phyloP scores from a whole-genome alignment of 2,329 filamentous ascomycete species.

The Penicillium sp. region DNA sequence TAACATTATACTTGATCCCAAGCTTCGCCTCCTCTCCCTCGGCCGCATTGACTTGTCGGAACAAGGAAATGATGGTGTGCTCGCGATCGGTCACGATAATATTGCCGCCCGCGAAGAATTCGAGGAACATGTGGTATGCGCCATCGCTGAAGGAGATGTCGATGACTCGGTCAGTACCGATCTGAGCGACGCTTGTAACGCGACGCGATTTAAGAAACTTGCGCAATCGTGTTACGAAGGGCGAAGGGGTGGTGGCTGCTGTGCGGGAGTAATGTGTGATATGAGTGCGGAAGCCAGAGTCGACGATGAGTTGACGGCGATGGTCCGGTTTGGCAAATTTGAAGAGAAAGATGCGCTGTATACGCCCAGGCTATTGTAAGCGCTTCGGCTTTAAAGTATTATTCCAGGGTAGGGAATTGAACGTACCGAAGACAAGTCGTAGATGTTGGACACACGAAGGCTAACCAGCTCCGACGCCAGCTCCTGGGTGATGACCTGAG shows the following conservation, averaged over 20 bases:
- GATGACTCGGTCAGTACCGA: slow-evolving; percentile 91
- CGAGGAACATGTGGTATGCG: slow-evolving; percentile 79
- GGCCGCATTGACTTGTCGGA: slow-evolving; percentile 80
- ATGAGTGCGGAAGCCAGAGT: slow-evolving; percentile 94
- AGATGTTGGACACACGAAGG: slow-evolving; percentile 87
- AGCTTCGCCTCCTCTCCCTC: slow-evolving; percentile 73
- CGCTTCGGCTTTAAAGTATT: too few relatives aligned
- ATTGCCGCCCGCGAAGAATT: slow-evolving; percentile 96
- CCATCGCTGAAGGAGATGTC: slow-evolving; percentile 93
- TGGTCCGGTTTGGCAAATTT: slow-evolving; percentile 90
- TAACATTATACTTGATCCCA: slow-evolving; percentile 75
- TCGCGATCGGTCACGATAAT: slow-evolving; percentile 87
- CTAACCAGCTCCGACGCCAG: slow-evolving; percentile 73
- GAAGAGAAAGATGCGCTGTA: slow-evolving; percentile 83
- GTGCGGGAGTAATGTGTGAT: slow-evolving; percentile 87
- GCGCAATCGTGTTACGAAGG: slow-evolving; percentile 80
- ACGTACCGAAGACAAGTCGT: slow-evolving; percentile 80
- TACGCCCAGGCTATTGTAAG: not conserved
- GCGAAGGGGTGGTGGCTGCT: slow-evolving; percentile 78
- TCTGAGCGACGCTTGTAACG: slow-evolving; percentile 76
- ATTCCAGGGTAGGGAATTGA: not conserved
- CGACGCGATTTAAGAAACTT: slow-evolving; percentile 86
- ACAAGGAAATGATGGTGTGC: slow-evolving; percentile 75
- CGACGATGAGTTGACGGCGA: slow-evolving; percentile 86
- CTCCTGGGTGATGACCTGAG: slow-evolving; percentile 89